Conservation (phyloP, 139 green algal species). For the Chlamydomonas sp. region DNA sequence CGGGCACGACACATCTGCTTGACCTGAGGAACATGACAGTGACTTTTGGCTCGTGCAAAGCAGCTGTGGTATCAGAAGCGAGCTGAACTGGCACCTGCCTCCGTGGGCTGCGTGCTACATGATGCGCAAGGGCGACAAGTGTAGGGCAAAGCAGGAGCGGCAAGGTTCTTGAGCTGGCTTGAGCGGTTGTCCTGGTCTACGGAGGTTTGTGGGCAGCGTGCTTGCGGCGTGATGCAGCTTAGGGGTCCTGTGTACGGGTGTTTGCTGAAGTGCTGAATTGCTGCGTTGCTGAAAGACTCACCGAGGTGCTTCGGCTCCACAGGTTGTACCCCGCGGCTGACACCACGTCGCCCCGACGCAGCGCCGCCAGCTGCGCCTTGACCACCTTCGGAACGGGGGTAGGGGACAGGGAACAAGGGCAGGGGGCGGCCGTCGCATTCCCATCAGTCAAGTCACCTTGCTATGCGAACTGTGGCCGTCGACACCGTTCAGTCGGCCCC, state of each 20-base stretch:
- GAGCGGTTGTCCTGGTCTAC: too few species aligned
- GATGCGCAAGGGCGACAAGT: too few species aligned
- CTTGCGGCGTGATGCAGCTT: background rate
- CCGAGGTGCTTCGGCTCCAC: constrained; percentile 37
- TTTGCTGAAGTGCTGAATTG: background rate
- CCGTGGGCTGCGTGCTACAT: too few species aligned
- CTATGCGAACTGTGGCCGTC: background rate
- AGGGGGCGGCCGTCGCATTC: background rate
- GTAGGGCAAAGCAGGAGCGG: too few species aligned
- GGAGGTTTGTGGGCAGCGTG: background rate
- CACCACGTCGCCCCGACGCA: constrained; percentile 44
- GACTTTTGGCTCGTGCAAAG: too few species aligned
- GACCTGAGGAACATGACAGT: too few species aligned
- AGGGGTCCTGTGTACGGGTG: background rate
- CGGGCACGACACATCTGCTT: background rate
- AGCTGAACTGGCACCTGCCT: too few species aligned
- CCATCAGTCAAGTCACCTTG: background rate
- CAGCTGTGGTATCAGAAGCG: too few species aligned
- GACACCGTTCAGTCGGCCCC: background rate
- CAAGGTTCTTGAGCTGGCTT: too few species aligned
- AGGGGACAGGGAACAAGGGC: too few species aligned
- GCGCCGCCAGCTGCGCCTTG: constrained; percentile 57
- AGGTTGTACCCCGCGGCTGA: constrained; percentile 50
- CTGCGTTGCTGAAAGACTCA: background rate
- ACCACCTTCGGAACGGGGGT: constrained; percentile 13